These are phyloP conservation scores for Sarocladium oryzae DNA, from an alignment of 2,329 filamentous ascomycete species.

Conservation along the genomic window DNA sequence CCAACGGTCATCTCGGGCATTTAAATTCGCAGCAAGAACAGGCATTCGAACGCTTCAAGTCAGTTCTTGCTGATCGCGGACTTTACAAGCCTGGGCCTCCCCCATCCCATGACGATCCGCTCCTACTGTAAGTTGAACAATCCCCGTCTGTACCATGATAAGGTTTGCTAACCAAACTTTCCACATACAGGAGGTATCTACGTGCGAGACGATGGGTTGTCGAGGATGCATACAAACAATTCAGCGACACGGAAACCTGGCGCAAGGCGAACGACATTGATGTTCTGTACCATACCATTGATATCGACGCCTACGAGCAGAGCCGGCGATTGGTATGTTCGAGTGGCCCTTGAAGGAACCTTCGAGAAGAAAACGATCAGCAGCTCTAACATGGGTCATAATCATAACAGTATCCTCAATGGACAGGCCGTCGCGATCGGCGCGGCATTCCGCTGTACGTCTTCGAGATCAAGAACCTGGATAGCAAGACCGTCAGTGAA, in stretches of 20 bases:
- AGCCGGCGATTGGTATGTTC: conserved; percentile 63
- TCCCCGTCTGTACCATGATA: conserved; percentile 2
- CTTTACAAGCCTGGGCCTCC: conserved; percentile 48
- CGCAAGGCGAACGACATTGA: conserved; percentile 72
- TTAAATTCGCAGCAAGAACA: conserved; percentile 62
- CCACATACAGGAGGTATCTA: conserved; percentile 62
- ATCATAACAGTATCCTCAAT: conserved; percentile 86
- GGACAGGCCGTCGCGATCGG: conserved; percentile 84
- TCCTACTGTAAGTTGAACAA: conserved; percentile 6
- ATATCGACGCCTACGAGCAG: conserved; percentile 76
- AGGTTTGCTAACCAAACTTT: neutral
- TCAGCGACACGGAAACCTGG: conserved; percentile 85
- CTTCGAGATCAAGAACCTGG: conserved; percentile 77
- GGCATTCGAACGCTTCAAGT: conserved; percentile 67
- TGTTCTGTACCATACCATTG: conserved; percentile 78
- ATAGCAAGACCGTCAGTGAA: conserved; percentile 70
- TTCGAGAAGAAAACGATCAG: neutral
- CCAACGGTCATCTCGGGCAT: conserved; percentile 74
- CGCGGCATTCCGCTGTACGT: conserved; percentile 90
- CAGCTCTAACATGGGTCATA: too few species aligned
- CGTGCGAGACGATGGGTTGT: conserved; percentile 77
- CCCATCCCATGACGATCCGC: neutral
- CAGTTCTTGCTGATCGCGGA: conserved; percentile 55
- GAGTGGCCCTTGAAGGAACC: conserved; percentile 10
- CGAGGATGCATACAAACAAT: conserved; percentile 73